A percentile compares a stretch with the other conserved stretches of the same genome.
Evolutionary conservation across 176 grass and related monocot genomes (phyloP).

Genomic region (Neostapfia colusana): DNA sequence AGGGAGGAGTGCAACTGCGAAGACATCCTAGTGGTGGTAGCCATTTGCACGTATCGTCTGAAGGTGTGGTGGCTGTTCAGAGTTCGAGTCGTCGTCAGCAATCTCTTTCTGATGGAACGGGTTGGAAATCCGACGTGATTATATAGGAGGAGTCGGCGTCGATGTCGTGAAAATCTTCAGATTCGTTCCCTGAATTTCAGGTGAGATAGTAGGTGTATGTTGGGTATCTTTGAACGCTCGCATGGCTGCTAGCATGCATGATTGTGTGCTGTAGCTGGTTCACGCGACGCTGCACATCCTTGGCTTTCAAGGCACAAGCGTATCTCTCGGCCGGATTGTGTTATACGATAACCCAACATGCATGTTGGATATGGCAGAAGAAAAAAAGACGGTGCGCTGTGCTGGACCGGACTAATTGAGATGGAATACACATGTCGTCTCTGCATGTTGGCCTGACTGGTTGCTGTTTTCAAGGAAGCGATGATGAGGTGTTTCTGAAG

Average conservation of each 20-base stretch:
- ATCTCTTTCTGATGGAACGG: neutral
- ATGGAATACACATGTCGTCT: neutral
- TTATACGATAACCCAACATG: neutral
- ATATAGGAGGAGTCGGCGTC: neutral
- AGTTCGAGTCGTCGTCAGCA: neutral
- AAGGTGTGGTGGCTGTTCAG: neutral
- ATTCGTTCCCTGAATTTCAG: conserved; percentile 2
- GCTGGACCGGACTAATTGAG: neutral
- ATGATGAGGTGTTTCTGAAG: neutral
- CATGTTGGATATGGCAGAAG: neutral
- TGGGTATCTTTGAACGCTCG: conserved; percentile 17
- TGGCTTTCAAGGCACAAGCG: conserved; percentile 1
- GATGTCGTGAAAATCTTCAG: neutral
- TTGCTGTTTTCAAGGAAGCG: neutral
- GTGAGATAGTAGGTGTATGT: neutral
- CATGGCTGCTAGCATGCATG: conserved; percentile 25
- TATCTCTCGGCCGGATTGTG: conserved; percentile 16
- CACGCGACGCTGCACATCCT: neutral
- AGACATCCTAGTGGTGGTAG: neutral
- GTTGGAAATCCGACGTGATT: neutral
- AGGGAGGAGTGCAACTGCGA: neutral
- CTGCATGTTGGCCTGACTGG: neutral
- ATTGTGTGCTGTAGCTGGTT: conserved; percentile 22
- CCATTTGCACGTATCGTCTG: neutral
- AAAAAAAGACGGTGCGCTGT: neutral